phyloP scores from a whole-genome alignment of 345 rosid genomes.

The Hibiscus trionum region DNA sequence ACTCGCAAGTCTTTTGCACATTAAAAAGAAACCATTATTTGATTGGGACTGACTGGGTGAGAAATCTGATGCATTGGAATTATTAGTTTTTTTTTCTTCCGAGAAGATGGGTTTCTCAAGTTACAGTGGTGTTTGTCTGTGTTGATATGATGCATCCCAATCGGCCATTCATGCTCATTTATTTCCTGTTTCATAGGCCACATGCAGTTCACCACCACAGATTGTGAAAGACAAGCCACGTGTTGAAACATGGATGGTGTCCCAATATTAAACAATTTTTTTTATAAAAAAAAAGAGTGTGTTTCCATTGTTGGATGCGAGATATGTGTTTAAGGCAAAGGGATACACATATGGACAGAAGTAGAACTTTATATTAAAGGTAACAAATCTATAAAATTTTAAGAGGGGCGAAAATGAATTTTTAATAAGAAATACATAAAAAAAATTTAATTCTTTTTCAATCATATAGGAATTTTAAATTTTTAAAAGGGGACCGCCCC shows the following conservation, averaged over 20 bases:
- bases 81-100: too few relatives aligned
- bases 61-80: background rate
- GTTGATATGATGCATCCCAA: background rate
- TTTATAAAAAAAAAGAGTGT: background rate
- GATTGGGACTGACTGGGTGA: background rate
- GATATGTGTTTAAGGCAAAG: background rate
- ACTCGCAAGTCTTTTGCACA: background rate
- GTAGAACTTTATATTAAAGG: too few relatives aligned
- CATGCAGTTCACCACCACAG: background rate
- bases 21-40: background rate
- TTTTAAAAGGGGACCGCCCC: too few relatives aligned
- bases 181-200: background rate
- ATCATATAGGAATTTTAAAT: too few relatives aligned
- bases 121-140: too few relatives aligned
- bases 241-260: background rate
- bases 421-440: too few relatives aligned
- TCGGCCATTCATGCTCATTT: background rate
- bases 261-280: background rate
- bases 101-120: too few relatives aligned
- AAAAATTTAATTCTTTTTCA: too few relatives aligned
- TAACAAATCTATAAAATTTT: too few relatives aligned
- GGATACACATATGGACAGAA: background rate
- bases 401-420: too few relatives aligned
- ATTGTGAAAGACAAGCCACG: background rate
- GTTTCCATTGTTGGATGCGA: background rate